These are phyloP conservation scores for Taiozyma onychis DNA, from an alignment of 1,139 yeast species.

Conservation along the genomic window DNA sequence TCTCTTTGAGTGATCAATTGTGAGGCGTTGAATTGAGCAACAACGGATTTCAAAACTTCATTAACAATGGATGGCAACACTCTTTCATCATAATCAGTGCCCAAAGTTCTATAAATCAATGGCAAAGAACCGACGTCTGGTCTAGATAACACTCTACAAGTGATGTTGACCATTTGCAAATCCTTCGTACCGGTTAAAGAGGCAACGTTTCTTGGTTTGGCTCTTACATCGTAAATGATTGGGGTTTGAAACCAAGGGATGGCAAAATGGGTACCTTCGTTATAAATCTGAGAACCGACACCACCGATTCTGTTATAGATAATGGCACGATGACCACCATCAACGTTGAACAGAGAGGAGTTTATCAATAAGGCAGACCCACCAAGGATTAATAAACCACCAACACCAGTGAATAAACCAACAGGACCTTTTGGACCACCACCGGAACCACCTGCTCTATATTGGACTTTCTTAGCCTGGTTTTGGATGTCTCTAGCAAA, in stretches of 20 bases:
- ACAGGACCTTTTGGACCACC: conserved; percentile 34
- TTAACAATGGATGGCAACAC: conserved; percentile 95
- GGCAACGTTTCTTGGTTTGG: conserved; percentile 96
- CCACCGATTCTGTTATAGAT: conserved; percentile 87
- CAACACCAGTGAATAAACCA: conserved; percentile 69
- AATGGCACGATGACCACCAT: conserved; percentile 99
- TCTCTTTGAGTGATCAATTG: conserved; percentile 98
- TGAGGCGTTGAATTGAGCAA: conserved; percentile 97
- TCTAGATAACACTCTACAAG: conserved; percentile 92
- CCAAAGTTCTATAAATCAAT: conserved; percentile 82
- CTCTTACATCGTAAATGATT: conserved; percentile 88
- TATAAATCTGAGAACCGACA: conserved; percentile 75
- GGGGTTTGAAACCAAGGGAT: conserved; percentile 97
- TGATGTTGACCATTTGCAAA: conserved; percentile 97
- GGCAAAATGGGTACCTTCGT: conserved; percentile 93
- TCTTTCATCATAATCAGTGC: conserved; percentile 91
- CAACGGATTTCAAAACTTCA: conserved; percentile 93
- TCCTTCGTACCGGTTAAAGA: conserved; percentile 97
- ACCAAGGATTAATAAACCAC: conserved; percentile 70
- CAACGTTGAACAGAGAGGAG: conserved; percentile 85
- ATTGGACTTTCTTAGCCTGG: conserved; percentile 49
- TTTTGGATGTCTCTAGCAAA: conserved; percentile 63
- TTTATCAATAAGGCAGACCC: conserved; percentile 65
- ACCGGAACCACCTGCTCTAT: conserved; percentile 34
- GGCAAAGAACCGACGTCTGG: conserved; percentile 82